phyloP scores from a whole-genome alignment of 768 basidiomycete genomes.

The Cyclocybe aegerita region DNA sequence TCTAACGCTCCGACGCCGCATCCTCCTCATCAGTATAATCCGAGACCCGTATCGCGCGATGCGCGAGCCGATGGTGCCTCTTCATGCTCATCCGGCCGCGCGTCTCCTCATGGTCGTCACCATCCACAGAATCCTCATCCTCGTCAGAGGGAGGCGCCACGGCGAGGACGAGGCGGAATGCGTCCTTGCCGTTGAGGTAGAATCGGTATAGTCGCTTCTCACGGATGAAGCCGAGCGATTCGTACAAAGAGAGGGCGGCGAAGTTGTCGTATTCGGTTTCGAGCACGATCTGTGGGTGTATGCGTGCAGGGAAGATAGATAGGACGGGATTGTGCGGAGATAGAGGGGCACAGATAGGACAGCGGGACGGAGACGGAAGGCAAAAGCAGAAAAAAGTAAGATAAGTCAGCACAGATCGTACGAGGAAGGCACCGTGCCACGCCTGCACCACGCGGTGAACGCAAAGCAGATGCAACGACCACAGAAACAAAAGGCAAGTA shows the following conservation, averaged over 20 bases:
- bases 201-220: slow-evolving; percentile 95
- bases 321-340: background rate
- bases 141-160: slow-evolving; percentile 44
- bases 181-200: slow-evolving; percentile 97
- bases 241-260: slow-evolving; percentile 86
- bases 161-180: slow-evolving; percentile 77
- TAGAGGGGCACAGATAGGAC: slow-evolving; percentile 1
- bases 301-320: background rate
- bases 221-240: slow-evolving; percentile 89
- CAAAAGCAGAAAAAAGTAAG: background rate
- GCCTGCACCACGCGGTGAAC: no score
- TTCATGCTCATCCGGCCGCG: slow-evolving; percentile 2
- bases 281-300: slow-evolving; percentile 68
- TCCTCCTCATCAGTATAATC: slow-evolving; percentile 47
- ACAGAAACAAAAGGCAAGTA: background rate
- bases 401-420: background rate
- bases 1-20: slow-evolving; percentile 34
- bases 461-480: no score
- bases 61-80: slow-evolving; percentile 22
- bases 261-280: slow-evolving; percentile 96
- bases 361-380: background rate
- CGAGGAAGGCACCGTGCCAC: background rate
- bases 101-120: slow-evolving; percentile 8
- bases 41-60: slow-evolving; percentile 45
- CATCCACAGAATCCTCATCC: slow-evolving; percentile 21